These are phyloP conservation scores for Ceriops zippeliana DNA, from an alignment of 345 rosid genomes.

Conservation along the genomic window DNA sequence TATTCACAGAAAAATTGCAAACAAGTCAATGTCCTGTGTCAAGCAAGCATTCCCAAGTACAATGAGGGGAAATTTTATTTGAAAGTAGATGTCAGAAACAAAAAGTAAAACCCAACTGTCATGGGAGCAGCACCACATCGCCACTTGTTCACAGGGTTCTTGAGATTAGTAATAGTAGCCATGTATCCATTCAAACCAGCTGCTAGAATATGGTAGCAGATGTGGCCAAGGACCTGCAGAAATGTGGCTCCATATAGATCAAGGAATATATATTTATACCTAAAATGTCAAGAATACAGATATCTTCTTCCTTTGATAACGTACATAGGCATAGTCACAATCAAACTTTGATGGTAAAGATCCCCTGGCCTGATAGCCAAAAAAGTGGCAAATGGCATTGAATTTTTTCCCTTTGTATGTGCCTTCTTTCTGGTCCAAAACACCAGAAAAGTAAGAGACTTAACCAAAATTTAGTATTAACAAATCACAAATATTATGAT, in stretches of 20 bases:
- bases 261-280: not conserved
- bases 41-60: not conserved
- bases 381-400: conserved; percentile 97
- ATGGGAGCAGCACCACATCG: conserved; percentile 95
- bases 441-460: not conserved
- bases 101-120: conserved; percentile 52
- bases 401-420: conserved; percentile 90
- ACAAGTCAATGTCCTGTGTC: conserved; percentile 1
- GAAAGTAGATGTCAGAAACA: not conserved
- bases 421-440: conserved; percentile 68
- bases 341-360: conserved; percentile 96
- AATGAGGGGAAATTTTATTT: not conserved
- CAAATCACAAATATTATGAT: too few relatives aligned
- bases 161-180: conserved; percentile 86
- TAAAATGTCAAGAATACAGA: conserved; percentile 8
- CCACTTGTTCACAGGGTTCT: conserved; percentile 93
- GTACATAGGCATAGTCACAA: conserved; percentile 93
- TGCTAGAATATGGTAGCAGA: conserved; percentile 85
- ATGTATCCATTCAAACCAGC: conserved; percentile 96
- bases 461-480: too few relatives aligned
- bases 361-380: conserved; percentile 99
- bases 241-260: conserved; percentile 2
- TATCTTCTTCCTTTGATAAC: conserved; percentile 22
- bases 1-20: conserved; percentile 14
- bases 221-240: conserved; percentile 83